Conservation (phyloP, 768 basidiomycete genomes). For the Clitopilus hobsonii region DNA sequence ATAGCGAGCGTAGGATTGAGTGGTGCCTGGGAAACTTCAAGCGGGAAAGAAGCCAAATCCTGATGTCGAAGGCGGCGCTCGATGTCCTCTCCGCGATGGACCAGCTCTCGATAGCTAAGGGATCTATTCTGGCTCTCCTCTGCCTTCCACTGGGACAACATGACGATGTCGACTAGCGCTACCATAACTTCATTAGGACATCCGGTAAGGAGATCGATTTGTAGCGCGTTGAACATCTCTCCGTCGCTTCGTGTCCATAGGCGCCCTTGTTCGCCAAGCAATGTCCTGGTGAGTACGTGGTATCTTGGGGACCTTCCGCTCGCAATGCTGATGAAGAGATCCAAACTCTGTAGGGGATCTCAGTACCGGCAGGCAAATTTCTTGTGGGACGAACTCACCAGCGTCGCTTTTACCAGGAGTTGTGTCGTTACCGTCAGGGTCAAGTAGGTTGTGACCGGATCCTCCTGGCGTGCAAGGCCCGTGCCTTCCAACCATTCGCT, state of each 20-base stretch:
- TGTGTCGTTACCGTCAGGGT: conserved; percentile 50
- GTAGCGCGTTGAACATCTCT: conserved; percentile 37
- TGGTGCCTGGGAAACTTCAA: conserved; percentile 15
- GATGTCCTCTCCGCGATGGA: conserved; percentile 67
- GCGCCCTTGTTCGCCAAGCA: conserved; percentile 50
- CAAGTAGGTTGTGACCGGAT: conserved; percentile 55
- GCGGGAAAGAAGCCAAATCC: conserved; percentile 15
- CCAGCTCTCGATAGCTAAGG: conserved; percentile 70
- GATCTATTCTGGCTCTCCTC: conserved; percentile 58
- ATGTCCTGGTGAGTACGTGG: conserved; percentile 57
- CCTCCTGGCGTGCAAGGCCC: conserved; percentile 57
- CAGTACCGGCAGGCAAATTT: conserved; percentile 10
- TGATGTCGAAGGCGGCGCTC: conserved; percentile 58
- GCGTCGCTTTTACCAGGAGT: conserved; percentile 62
- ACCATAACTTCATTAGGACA: conserved; percentile 78
- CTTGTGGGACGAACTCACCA: conserved; percentile 46
- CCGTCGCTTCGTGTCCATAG: conserved; percentile 37
- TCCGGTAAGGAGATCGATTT: conserved; percentile 67
- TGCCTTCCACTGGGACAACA: conserved; percentile 71
- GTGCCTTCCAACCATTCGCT: conserved; percentile 74
- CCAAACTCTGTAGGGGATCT: conserved; percentile 57
- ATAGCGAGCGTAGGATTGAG: conserved; percentile 37
- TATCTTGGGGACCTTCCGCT: conserved; percentile 60
- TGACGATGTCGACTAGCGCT: conserved; percentile 70
- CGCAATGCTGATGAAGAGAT: conserved; percentile 68